A percentile compares a stretch with the other conserved stretches of the same genome.
phyloP scores from a whole-genome alignment of 2,329 filamentous ascomycete species.

The Plectosphaerella plurivora region DNA sequence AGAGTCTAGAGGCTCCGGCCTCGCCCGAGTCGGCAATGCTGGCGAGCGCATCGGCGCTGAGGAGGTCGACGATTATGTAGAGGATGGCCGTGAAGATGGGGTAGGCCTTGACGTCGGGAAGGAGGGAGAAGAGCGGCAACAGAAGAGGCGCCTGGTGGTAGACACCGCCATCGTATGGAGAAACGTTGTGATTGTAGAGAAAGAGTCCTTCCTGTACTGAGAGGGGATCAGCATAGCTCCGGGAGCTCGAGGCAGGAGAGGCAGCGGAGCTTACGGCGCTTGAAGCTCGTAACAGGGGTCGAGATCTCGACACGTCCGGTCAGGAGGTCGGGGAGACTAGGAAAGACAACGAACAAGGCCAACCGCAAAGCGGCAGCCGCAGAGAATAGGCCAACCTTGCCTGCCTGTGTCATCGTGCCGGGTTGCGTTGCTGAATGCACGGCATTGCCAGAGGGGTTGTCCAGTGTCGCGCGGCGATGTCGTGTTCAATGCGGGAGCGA shows the following conservation, averaged over 20 bases:
- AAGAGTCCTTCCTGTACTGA: constrained; percentile 94
- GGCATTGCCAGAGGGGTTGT: constrained; percentile 9
- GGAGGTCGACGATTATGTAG: constrained; percentile 75
- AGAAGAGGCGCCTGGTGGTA: constrained; percentile 81
- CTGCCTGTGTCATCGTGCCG: constrained; percentile 32
- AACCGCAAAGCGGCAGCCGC: constrained; percentile 76
- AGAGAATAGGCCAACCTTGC: constrained; percentile 58
- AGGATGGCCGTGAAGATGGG: constrained; percentile 74
- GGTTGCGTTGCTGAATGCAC: constrained; percentile 11
- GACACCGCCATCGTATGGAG: constrained; percentile 91
- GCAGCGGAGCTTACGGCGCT: constrained; percentile 64
- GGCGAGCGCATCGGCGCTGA: constrained; percentile 75
- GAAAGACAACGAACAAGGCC: constrained; percentile 75
- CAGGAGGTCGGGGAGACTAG: constrained; percentile 76
- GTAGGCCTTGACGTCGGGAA: constrained; percentile 64
- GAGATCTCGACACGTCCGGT: constrained; percentile 94
- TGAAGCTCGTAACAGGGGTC: constrained; percentile 96
- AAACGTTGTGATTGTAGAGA: constrained; percentile 92
- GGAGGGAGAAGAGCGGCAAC: constrained; percentile 83
- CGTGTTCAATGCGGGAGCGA: constrained; percentile 7
- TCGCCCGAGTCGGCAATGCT: constrained; percentile 79
- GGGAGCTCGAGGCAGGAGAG: not conserved
- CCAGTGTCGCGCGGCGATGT: constrained; percentile 3
- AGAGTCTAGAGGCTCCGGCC: constrained; percentile 67
- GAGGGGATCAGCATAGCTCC: not conserved